These are phyloP conservation scores for Leccinum variicolor DNA, from an alignment of 768 basidiomycete species.

Conservation along the genomic window DNA sequence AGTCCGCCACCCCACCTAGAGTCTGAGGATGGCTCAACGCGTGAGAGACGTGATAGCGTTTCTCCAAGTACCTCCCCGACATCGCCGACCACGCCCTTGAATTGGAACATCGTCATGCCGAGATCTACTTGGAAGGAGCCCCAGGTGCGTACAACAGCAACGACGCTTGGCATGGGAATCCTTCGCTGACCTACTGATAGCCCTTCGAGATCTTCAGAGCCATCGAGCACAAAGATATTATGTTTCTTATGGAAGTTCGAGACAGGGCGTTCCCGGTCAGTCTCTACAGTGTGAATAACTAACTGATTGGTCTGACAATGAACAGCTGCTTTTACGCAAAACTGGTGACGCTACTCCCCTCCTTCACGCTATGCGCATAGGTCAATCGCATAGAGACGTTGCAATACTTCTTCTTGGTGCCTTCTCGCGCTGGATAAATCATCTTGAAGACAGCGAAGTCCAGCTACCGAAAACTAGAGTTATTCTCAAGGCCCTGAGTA, in stretches of 20 bases:
- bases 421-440: slow-evolving; percentile 88
- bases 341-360: slow-evolving; percentile 85
- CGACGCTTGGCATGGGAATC: not conserved
- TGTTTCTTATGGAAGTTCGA: slow-evolving; percentile 79
- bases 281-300: slow-evolving; percentile 9
- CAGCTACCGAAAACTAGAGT: slow-evolving; percentile 61
- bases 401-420: slow-evolving; percentile 87
- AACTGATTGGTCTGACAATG: not conserved
- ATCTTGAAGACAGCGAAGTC: slow-evolving; percentile 80
- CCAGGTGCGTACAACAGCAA: slow-evolving; percentile 37
- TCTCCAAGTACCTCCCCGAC: slow-evolving; percentile 22
- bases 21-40: slow-evolving; percentile 9
- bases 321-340: slow-evolving; percentile 75
- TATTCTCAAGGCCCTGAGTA: slow-evolving; percentile 77
- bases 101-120: slow-evolving; percentile 14
- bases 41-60: slow-evolving; percentile 11
- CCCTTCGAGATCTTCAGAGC: slow-evolving; percentile 76
- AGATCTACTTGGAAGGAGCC: slow-evolving; percentile 46
- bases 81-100: slow-evolving; percentile 15
- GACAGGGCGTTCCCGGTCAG: slow-evolving; percentile 77
- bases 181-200: slow-evolving; percentile 22
- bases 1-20: slow-evolving; percentile 16
- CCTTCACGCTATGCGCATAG: slow-evolving; percentile 85
- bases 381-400: slow-evolving; percentile 72
- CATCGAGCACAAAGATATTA: slow-evolving; percentile 79